Base-by-base conservation (phyloP, 2,329 filamentous ascomycete species). In the Ophiostoma sp. region DNA sequence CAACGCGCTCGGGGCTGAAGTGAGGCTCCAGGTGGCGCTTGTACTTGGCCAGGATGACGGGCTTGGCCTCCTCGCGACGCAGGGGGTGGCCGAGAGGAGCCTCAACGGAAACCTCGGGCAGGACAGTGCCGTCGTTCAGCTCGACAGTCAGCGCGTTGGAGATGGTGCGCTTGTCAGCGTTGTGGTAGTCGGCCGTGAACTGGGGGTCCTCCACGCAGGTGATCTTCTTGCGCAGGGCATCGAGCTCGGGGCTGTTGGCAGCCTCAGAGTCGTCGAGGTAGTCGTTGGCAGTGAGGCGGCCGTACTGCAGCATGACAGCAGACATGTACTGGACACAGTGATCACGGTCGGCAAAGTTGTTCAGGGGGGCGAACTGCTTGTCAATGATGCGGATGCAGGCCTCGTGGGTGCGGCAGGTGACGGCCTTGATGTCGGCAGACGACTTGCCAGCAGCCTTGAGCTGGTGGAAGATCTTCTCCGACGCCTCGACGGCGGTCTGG, bases 261-360 rank as follows among this genome's bases (percentile, higher is more conserved):
- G 95, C 94, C 83, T 98, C 94, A 74, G 89, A 87, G 75, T 91
- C 92, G 78, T 99, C 95, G 64, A 88, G 88, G 84, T 99, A 99
- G 83, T 99, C 95, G 73, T 85, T 91, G 66, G 95, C 94, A 75
- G 93, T 91, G 72, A 99, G 90, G 73, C 95, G 93, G 79, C 95
- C 92, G 80, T 94, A 98, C 73, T 90, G 89, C 74, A 99, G 89
- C 93, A 98, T 98, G 76, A 92, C 93, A 72, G 93, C 84, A 77
- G 92, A 91, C 95, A 99, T 99, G 87, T 99, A 99, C 83, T 98
- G 95, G 74, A 99, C 94, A 82, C 95, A 99, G 86, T 99, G 95
- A 81, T 99, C 95, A 76, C 95, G 93, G 82, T 99, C 95, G 76
- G 95, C 95, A 77, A 98, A 99, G 88, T 99, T 99, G 84, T 97